A percentile compares a stretch with the other conserved stretches of the same genome.
Evolutionary conservation across 495 filamentous ascomycete genomes (phyloP).

Genomic region (Hypoxylon lienhwacheense): DNA sequence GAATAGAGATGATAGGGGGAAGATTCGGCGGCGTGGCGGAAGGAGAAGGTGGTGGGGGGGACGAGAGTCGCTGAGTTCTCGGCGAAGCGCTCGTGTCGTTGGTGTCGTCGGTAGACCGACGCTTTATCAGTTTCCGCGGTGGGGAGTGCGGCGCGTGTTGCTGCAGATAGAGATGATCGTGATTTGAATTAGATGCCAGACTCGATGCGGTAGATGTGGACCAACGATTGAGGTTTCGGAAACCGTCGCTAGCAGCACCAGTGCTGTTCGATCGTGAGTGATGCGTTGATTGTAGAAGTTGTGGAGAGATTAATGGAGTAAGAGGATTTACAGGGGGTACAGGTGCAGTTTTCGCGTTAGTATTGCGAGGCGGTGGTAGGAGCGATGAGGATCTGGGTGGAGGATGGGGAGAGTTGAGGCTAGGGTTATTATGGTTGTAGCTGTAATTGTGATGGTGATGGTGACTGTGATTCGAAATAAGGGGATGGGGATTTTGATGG

Average conservation of each 20-base stretch:
- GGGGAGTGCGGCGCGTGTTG: slow-evolving; percentile 30
- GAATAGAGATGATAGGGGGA: slow-evolving; percentile 34
- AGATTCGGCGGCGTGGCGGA: slow-evolving; percentile 40
- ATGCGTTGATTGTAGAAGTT: slow-evolving; percentile 8
- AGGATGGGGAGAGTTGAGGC: slow-evolving; percentile 4
- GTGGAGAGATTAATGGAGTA: slow-evolving; percentile 2
- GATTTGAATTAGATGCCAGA: slow-evolving; percentile 54
- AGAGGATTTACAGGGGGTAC: slow-evolving; percentile 23
- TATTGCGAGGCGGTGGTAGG: slow-evolving; percentile 38
- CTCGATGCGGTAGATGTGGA: slow-evolving; percentile 76
- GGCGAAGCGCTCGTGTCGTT: slow-evolving; percentile 27
- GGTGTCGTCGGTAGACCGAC: slow-evolving; percentile 23
- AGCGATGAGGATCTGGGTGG: slow-evolving; percentile 44
- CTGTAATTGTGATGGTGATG: not conserved
- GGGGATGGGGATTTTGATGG: slow-evolving; percentile 19
- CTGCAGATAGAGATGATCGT: not conserved
- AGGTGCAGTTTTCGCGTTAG: slow-evolving; percentile 31
- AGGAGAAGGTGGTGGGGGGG: slow-evolving; percentile 39
- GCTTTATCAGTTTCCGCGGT: slow-evolving; percentile 28
- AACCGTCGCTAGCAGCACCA: slow-evolving; percentile 60
- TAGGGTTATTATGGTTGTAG: not conserved
- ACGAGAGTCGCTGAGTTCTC: slow-evolving; percentile 19
- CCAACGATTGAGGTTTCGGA: slow-evolving; percentile 80
- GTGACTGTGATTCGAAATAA: not conserved
- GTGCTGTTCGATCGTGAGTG: slow-evolving; percentile 50